Percentiles rank a stretch among this genome's conserved stretches.
These are phyloP conservation scores for Vachellia pachyceras DNA, from an alignment of 306 rosid genomes.

Conservation along the genomic window DNA sequence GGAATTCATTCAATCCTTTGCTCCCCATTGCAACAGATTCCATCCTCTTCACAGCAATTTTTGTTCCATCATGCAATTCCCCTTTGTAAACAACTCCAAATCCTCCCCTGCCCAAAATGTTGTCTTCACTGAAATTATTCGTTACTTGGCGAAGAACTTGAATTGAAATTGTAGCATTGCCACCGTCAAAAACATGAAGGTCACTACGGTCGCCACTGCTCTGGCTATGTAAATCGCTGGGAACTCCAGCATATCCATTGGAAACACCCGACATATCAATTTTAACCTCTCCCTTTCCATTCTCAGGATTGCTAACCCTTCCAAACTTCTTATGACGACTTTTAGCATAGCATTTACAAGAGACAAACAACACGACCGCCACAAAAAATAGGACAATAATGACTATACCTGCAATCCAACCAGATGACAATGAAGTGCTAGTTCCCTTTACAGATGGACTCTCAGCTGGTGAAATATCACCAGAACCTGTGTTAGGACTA, in stretches of 20 bases:
- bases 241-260: conserved; percentile 67
- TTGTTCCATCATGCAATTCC: conserved; percentile 82
- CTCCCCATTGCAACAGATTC: conserved; percentile 69
- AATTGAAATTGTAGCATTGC: conserved; percentile 72
- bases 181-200: conserved; percentile 68
- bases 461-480: conserved; percentile 38
- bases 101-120: conserved; percentile 86
- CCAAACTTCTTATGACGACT: conserved; percentile 59
- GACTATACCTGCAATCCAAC: conserved; percentile 71
- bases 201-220: conserved; percentile 65
- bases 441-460: conserved; percentile 23
- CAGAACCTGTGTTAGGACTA: conserved; percentile 43
- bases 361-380: conserved; percentile 64
- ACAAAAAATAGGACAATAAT: conserved; percentile 57
- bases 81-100: conserved; percentile 90
- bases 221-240: conserved; percentile 80
- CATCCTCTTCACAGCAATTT: conserved; percentile 88
- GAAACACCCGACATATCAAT: conserved; percentile 52
- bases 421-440: conserved; percentile 47
- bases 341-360: conserved; percentile 58
- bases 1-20: conserved; percentile 86
- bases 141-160: conserved; percentile 82
- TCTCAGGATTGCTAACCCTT: conserved; percentile 62
- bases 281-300: conserved; percentile 60
- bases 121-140: conserved; percentile 66